phyloP scores from a whole-genome alignment of 768 basidiomycete genomes.

The Podaxis rugospora region DNA sequence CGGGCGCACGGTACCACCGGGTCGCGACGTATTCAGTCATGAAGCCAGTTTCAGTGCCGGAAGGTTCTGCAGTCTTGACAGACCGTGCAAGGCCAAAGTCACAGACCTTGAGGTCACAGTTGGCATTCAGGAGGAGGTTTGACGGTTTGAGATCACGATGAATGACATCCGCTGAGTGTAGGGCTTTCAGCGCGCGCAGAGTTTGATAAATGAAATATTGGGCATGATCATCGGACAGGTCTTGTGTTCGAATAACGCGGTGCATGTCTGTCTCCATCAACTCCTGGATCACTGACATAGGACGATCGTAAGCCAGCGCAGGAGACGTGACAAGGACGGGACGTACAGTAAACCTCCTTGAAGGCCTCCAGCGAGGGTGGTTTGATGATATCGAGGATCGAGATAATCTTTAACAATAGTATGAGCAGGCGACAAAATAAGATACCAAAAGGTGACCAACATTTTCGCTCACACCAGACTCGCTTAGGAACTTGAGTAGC shows the following conservation, averaged over 20 bases:
- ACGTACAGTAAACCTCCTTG: slow-evolving; percentile 64
- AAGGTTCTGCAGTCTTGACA: slow-evolving; percentile 80
- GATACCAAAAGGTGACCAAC: slow-evolving; percentile 33
- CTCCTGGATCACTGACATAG: slow-evolving; percentile 62
- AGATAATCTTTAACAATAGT: slow-evolving; percentile 59
- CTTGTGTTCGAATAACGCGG: slow-evolving; percentile 93
- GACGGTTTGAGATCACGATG: slow-evolving; percentile 96
- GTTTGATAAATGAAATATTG: slow-evolving; percentile 99
- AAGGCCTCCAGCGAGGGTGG: slow-evolving; percentile 75
- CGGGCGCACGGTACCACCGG: slow-evolving; percentile 97
- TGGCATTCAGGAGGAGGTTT: slow-evolving; percentile 92
- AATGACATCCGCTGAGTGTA: slow-evolving; percentile 93
- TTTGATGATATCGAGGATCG: slow-evolving; percentile 89
- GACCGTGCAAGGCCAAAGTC: slow-evolving; percentile 96
- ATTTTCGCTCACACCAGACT: slow-evolving; percentile 87
- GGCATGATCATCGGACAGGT: slow-evolving; percentile 90
- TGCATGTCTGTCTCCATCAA: slow-evolving; percentile 94
- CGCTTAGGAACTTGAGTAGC: slow-evolving; percentile 77
- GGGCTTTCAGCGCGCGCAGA: slow-evolving; percentile 87
- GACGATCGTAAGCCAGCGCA: slow-evolving; percentile 16
- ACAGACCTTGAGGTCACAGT: slow-evolving; percentile 93
- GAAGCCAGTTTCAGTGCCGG: slow-evolving; percentile 80
- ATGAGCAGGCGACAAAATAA: slow-evolving; percentile 12
- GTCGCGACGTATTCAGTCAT: slow-evolving; percentile 99
- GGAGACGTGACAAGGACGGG: background rate